Evolutionary conservation across 2,329 filamentous ascomycete genomes (phyloP).

Genomic region (Penicillium nordicum): DNA sequence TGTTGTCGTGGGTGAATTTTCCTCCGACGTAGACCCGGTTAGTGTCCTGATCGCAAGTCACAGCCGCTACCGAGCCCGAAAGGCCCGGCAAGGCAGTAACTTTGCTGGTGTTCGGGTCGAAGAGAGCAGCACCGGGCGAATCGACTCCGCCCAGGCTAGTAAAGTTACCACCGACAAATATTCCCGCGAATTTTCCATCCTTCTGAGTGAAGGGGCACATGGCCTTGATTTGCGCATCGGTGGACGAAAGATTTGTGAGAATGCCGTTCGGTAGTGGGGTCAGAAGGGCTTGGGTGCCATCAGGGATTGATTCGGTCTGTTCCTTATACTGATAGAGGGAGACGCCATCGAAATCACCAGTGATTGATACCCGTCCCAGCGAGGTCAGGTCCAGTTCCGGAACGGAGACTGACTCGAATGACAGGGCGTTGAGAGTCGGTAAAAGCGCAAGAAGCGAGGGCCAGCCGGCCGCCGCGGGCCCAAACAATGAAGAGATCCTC

Average conservation of each 20-base stretch:
- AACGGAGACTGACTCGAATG: conserved; percentile 35
- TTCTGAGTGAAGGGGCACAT: conserved; percentile 76
- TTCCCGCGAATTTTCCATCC: conserved; percentile 65
- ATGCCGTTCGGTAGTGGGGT: conserved; percentile 80
- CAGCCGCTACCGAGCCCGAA: conserved; percentile 73
- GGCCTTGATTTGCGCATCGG: conserved; percentile 79
- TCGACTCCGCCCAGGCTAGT: conserved; percentile 77
- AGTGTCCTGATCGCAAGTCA: conserved; percentile 75
- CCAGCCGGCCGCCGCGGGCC: conserved; percentile 41
- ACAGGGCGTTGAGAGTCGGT: conserved; percentile 30
- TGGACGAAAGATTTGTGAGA: conserved; percentile 68
- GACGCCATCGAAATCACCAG: conserved; percentile 85
- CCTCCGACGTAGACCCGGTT: conserved; percentile 89
- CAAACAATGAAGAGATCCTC: conserved; percentile 46
- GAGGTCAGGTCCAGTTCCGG: conserved; percentile 65
- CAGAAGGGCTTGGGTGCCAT: conserved; percentile 79
- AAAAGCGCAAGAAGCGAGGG: conserved; percentile 31
- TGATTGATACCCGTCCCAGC: conserved; percentile 79
- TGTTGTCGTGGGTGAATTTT: conserved; percentile 73
- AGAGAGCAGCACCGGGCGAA: conserved; percentile 75
- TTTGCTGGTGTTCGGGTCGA: conserved; percentile 67
- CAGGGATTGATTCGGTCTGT: conserved; percentile 62
- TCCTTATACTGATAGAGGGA: conserved; percentile 83
- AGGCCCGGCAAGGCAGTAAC: conserved; percentile 77
- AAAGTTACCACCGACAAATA: conserved; percentile 92